Evolutionary conservation across 129 eudicot genomes (phyloP), one percentile per base, ranked within the genome.

Genomic region (Pittosporum tobira): DNA sequence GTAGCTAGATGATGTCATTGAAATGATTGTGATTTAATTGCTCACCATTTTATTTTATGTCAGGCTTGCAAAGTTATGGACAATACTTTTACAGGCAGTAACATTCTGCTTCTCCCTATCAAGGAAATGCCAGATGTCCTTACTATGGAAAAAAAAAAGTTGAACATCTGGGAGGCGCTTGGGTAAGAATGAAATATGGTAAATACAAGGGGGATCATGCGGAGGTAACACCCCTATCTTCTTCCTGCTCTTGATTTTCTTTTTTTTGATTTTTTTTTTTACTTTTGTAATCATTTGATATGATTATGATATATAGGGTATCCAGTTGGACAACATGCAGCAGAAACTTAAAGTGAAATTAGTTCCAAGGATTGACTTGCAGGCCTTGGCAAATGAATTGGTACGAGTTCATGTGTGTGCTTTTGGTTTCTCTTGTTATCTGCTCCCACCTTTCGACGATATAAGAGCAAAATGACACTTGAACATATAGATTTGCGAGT

Each of bases 121-220:
- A 91, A 86, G 78, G 98, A 91, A 74, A 91, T 91, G 98, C 78
- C 98, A 4, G 98, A 86, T 64, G 98, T 91, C 64, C 94, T 91
- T 23, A 75, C 96, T 6, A 96, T 91, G 53, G 98, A 91, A 73
- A 91, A 96, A 77, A 91, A 91, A 78, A 87, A 22, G 74, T 86
- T 61, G 98, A 91, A 61, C 71, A 86, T 48, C 65, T 90, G 3
- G 80, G 95, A 66, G 96, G 83, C 14, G 76, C 98, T 47, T 91
- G 98, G 98, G 90, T 91, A 44, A 80, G 98, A 67, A 91, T 91
- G 96, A 91, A 91, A 71, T 79, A 62, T 50, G 98, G 98, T 26
- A 78, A 80, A 2, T 86, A 91, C 54, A 91, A 91, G 67, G 98
- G 98, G 63, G 98, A 91, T 69, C 94, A 86, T 71, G 98, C 98